Evolutionary conservation across 768 basidiomycete species (phyloP).

Genomic region (Hydnum rufescens): DNA sequence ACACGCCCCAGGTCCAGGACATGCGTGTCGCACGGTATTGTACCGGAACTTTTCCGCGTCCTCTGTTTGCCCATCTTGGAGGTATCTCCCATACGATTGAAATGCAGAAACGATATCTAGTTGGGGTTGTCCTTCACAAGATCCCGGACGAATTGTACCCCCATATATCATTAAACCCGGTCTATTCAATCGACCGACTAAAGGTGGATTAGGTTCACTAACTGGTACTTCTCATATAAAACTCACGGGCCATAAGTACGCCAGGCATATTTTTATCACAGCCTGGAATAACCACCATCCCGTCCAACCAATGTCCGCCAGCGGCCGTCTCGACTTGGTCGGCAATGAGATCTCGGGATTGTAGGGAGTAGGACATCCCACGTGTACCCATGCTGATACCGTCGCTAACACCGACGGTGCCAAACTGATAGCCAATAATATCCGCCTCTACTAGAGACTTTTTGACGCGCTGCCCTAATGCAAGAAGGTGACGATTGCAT

Average conservation of each 20-base stretch:
- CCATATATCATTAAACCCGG: constrained; percentile 98
- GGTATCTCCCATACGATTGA: constrained; percentile 89
- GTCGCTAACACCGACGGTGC: constrained; percentile 93
- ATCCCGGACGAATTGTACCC: constrained; percentile 82
- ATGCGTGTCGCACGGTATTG: constrained; percentile 77
- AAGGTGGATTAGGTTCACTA: no score
- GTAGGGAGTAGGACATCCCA: constrained; percentile 91
- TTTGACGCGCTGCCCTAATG: constrained; percentile 73
- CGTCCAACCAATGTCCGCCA: constrained; percentile 94
- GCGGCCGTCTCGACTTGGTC: constrained; percentile 93
- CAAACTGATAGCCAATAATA: constrained; percentile 92
- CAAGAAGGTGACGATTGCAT: constrained; percentile 88
- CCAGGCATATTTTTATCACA: constrained; percentile 99
- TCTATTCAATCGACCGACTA: constrained; percentile 86
- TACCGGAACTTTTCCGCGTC: constrained; percentile 70
- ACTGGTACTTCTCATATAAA: not conserved
- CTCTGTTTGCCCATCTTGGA: constrained; percentile 71
- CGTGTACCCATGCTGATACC: constrained; percentile 96
- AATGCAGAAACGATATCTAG: constrained; percentile 95
- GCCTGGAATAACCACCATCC: constrained; percentile 91
- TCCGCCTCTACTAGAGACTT: constrained; percentile 45
- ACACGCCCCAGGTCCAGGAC: constrained; percentile 95
- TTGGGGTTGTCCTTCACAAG: constrained; percentile 71
- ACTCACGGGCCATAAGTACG: constrained; percentile 85
- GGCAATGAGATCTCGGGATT: constrained; percentile 92